Evolutionary conservation across 163 green algal species (phyloP).

Genomic region (Chlorella variabilis): DNA sequence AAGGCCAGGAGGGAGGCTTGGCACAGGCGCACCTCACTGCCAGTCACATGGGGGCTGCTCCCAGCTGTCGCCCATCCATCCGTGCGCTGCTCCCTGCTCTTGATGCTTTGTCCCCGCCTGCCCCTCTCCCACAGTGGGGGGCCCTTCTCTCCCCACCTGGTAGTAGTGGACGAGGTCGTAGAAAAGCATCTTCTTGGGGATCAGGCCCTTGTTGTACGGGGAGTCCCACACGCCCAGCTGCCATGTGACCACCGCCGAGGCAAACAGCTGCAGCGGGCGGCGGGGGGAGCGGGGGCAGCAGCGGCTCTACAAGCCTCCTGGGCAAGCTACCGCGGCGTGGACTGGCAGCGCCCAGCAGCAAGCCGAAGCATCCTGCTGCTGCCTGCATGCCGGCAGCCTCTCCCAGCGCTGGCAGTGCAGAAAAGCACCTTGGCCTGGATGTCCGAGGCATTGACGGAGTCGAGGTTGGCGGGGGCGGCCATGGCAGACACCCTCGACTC

Average conservation of each 20-base stretch:
- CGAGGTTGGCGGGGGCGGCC: not conserved
- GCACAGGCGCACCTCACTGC: no score
- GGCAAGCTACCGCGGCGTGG: no score
- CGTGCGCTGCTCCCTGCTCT: no score
- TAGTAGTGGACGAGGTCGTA: conserved; percentile 35
- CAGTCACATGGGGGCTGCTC: no score
- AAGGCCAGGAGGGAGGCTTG: no score
- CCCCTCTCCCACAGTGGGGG: no score
- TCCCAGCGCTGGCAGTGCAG: not conserved
- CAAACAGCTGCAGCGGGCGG: conserved; percentile 8
- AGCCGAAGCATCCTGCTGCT: no score
- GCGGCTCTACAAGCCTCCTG: not conserved
- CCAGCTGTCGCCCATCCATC: no score
- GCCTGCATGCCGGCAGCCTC: no score
- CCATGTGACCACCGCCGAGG: conserved; percentile 2
- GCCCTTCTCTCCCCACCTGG: no score
- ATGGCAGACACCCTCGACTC: not conserved
- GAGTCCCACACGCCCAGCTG: conserved; percentile 21
- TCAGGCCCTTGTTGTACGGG: conserved; percentile 8
- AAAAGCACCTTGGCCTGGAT: conserved; percentile 15
- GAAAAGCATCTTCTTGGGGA: not conserved
- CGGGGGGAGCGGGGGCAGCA: not conserved
- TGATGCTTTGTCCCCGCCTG: no score
- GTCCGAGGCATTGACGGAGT: not conserved
- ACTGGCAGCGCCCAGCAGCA: no score